phyloP scores from a whole-genome alignment of 306 rosid species.

The Hylodesmum podocarpum region DNA sequence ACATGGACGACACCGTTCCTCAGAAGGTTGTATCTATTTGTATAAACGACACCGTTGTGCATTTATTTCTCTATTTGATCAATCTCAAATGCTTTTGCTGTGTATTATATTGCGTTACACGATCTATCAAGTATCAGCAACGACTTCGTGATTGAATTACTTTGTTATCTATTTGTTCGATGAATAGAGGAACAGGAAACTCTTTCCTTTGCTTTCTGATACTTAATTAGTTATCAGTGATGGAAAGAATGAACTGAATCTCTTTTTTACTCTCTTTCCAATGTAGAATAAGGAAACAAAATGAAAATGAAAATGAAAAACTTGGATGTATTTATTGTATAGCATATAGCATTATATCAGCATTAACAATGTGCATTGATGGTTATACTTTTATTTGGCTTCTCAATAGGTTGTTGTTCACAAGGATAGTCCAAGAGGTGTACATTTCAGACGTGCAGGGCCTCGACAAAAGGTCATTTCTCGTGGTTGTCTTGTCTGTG shows the following conservation, averaged over 20 bases:
- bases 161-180: neutral
- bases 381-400: conserved; percentile 9
- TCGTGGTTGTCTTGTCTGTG: neutral
- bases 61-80: neutral
- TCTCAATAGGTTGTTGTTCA: conserved; percentile 70
- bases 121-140: neutral
- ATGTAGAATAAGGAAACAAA: conserved; percentile 1
- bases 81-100: neutral
- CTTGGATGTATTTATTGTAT: neutral
- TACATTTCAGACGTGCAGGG: conserved; percentile 94
- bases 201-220: neutral
- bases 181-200: neutral
- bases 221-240: neutral
- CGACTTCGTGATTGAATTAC: neutral
- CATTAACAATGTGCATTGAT: conserved; percentile 19
- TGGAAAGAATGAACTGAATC: neutral
- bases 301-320: neutral
- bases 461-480: conserved; percentile 80
- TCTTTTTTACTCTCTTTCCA: neutral
- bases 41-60: neutral
- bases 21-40: conserved; percentile 53
- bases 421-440: conserved; percentile 77
- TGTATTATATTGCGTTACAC: neutral
- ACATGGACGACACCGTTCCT: conserved; percentile 79
- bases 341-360: no score